Conservation (phyloP, 805 yeast genomes). For the Middelhovenomyces tepae region DNA sequence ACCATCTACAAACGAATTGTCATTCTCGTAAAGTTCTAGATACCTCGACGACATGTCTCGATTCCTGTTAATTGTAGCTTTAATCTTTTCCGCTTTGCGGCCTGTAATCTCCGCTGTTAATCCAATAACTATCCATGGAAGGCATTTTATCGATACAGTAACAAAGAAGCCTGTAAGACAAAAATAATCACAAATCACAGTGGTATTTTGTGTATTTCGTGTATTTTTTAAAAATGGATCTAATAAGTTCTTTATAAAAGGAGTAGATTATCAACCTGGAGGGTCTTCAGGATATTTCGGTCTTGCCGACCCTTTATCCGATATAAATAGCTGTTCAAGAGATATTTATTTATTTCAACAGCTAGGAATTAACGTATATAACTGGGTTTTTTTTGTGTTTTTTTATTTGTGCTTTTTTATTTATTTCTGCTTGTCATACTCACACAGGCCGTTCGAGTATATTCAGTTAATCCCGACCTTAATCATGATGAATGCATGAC, state of each 20-base stretch:
- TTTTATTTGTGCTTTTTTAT: background rate
- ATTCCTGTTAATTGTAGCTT: no score
- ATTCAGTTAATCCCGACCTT: constrained; percentile 73
- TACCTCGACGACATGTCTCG: no score
- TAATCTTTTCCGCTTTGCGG: no score
- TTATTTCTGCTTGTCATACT: background rate
- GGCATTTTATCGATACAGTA: constrained; percentile 65
- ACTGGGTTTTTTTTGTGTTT: background rate
- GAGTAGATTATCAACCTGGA: constrained; percentile 95
- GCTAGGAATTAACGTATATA: constrained; percentile 56
- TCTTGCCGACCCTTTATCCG: constrained; percentile 65
- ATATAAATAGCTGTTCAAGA: constrained; percentile 63
- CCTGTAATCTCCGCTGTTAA: no score
- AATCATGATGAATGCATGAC: constrained; percentile 90
- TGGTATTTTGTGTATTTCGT: background rate
- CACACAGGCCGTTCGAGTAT: constrained; percentile 65
- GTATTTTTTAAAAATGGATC: no score
- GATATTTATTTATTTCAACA: constrained; percentile 75
- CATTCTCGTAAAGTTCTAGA: no score
- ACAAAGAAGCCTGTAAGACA: constrained; percentile 59
- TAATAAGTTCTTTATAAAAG: constrained; percentile 61
- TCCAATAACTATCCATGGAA: constrained; percentile 63
- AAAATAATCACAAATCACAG: constrained; percentile 1
- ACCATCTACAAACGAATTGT: no score
- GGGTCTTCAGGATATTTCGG: constrained; percentile 67